Base-by-base conservation (phyloP, 371 early-diverging fungal species). In the Lichtheimia ramosa region DNA sequence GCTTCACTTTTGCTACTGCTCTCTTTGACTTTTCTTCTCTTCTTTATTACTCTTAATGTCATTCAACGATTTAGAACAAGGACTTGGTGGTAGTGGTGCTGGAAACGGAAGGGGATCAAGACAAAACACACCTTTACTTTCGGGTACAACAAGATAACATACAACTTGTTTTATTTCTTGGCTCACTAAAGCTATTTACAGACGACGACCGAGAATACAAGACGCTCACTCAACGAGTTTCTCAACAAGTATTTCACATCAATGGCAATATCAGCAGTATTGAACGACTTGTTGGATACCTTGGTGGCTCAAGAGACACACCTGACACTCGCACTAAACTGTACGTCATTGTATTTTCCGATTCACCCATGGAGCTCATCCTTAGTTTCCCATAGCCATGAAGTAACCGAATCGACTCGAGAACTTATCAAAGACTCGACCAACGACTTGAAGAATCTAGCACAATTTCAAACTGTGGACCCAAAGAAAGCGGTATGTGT, bases 271-370 rank as follows among this genome's bases (percentile, higher is more conserved):
- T 94, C 48, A 87, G 90, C 18, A 87, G 88, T 56, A 90, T 96
- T 46, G 89, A 94, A 34, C 82, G 88, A 23, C 77, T 90, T 3
- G 90, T 94, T 14, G 76, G 75, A n/a, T 85, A 83, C 62, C 75
- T 95, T 40, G 95, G 96, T 40, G 85, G 90, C 0, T 64, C 80
- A 56, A 82, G 84, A 68, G 97, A 97, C 72, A 90, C 92, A 7
- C 65, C 79, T 3, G 88, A 91, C 8, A 64, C 92, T 58, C 82
- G 96, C 56, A 71, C 71, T 54, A 86, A 90, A 65, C 65, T 94
- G 94, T 90, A 83, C 71, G 80, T 71, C 13, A 15, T 25, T 27
- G 10, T 28, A 40, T 34, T 56, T 51, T 58, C 48, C 13, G 23
- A 41, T 18, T 48, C 27, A 3, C 10, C n/a, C 15, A 8, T 39